These are phyloP conservation scores for Cytospora leucostoma DNA, from an alignment of 2,329 filamentous ascomycete genomes.

Conservation along the genomic window DNA sequence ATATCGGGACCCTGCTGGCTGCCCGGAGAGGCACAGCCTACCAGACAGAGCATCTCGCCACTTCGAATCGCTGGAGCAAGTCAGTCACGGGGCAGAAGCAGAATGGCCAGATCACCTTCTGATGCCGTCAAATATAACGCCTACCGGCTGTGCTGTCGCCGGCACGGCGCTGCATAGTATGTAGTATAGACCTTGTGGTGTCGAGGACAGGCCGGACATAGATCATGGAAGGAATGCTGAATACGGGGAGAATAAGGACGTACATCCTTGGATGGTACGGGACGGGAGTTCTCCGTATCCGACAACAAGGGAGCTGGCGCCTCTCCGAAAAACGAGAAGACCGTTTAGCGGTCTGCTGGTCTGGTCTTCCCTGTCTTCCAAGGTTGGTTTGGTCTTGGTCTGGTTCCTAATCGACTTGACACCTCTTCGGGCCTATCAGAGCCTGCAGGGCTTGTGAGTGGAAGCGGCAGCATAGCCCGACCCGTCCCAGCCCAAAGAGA, in stretches of 20 bases:
- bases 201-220: no score
- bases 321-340: constrained; percentile 18
- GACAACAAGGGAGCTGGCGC: constrained; percentile 7
- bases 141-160: neutral
- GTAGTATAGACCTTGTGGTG: neutral
- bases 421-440: constrained; percentile 19
- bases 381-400: constrained; percentile 14
- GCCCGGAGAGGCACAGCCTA: neutral
- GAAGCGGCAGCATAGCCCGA: constrained; percentile 12
- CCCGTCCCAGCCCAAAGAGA: constrained; percentile 10
- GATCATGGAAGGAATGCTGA: no score
- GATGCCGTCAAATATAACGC: no score
- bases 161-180: neutral
- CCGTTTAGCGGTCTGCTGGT: constrained; percentile 16
- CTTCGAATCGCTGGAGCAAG: neutral
- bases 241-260: neutral
- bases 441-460: constrained; percentile 21
- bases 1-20: neutral
- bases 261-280: neutral
- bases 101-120: no score
- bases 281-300: constrained; percentile 13
- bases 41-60: neutral
- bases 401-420: constrained; percentile 8
- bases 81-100: no score
- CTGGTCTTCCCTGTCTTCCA: neutral